Conservation (phyloP, 306 rosid species). For the Quillaja saponaria region DNA sequence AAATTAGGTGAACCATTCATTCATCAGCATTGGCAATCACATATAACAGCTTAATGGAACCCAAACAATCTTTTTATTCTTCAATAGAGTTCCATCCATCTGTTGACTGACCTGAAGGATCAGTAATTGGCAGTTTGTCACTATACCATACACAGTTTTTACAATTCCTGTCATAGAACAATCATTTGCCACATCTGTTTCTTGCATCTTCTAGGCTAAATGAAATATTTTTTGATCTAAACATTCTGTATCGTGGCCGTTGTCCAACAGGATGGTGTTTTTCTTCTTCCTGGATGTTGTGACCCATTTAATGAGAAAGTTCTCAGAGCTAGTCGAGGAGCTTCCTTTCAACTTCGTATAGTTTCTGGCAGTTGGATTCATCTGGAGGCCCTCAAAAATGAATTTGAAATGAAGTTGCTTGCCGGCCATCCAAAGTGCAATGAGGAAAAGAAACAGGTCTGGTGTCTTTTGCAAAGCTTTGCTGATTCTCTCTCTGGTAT, state of each 20-base stretch:
- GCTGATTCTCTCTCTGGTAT: conserved; percentile 47
- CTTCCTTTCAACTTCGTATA: conserved; percentile 84
- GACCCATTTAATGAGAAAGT: conserved; percentile 95
- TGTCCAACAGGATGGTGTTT: conserved; percentile 68
- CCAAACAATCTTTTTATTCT: conserved; percentile 7
- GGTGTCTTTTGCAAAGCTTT: conserved; percentile 52
- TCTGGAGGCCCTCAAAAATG: conserved; percentile 50
- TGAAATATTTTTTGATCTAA: neutral
- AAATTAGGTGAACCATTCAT: conserved; percentile 5
- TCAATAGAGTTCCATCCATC: neutral
- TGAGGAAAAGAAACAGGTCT: conserved; percentile 43
- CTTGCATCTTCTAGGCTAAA: neutral
- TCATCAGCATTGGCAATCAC: conserved; percentile 17
- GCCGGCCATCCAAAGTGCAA: conserved; percentile 75
- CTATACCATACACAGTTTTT: neutral
- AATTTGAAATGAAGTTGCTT: conserved; percentile 64
- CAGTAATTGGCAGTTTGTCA: neutral
- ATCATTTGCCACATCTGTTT: neutral
- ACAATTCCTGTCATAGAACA: neutral
- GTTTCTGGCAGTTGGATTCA: conserved; percentile 77
- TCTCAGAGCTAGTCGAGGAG: conserved; percentile 94
- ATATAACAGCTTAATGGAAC: conserved; percentile 4
- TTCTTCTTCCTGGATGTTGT: conserved; percentile 92
- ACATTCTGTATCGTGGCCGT: conserved; percentile 4
- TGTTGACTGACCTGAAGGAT: neutral